A percentile compares a stretch with the other conserved stretches of the same genome.
Conservation (phyloP, 768 basidiomycete species). For the Rhizopogon vinicolor region DNA sequence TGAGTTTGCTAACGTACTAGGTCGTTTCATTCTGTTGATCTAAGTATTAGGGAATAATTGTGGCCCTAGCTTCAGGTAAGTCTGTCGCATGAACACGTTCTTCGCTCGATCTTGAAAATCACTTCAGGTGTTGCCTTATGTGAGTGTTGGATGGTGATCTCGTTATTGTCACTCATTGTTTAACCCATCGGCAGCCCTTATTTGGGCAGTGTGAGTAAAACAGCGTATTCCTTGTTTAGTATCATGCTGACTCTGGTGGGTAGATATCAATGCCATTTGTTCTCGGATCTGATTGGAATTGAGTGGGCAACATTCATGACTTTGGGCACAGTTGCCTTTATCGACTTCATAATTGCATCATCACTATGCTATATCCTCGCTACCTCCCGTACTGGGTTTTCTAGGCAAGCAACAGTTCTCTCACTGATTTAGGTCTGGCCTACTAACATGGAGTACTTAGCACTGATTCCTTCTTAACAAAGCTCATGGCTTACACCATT, state of each 20-base stretch:
- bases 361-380: slow-evolving; percentile 2
- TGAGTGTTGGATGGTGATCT: background rate
- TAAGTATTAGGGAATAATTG: background rate
- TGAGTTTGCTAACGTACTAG: background rate
- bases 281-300: background rate
- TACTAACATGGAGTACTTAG: background rate
- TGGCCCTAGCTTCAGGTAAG: background rate
- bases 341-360: background rate
- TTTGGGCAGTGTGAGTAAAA: background rate
- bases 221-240: background rate
- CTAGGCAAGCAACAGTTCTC: background rate
- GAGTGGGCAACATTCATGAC: background rate
- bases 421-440: background rate
- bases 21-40: background rate
- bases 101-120: background rate
- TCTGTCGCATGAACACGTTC: background rate
- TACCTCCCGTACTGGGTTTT: background rate
- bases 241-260: background rate
- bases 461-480: background rate
- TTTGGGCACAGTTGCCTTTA: background rate
- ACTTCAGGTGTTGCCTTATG: background rate
- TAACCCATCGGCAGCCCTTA: background rate
- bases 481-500: background rate
- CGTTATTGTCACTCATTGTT: background rate
- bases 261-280: background rate